phyloP scores from a whole-genome alignment of 768 basidiomycete genomes.

The Neoboletus subvelutipes region DNA sequence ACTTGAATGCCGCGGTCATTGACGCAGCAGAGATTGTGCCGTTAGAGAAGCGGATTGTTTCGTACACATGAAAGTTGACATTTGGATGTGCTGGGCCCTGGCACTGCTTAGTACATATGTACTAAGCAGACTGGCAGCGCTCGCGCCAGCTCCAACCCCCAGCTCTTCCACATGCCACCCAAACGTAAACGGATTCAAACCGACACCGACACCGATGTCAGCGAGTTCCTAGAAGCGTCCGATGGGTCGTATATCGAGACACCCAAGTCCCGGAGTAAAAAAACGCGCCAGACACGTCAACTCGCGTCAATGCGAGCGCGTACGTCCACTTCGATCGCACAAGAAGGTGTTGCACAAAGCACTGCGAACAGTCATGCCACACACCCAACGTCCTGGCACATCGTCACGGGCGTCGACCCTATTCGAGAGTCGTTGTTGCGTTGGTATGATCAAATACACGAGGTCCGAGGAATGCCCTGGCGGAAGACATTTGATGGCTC shows the following conservation, averaged over 20 bases:
- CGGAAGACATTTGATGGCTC: conserved; percentile 66
- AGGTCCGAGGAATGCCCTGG: conserved; percentile 88
- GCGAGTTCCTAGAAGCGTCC: conserved; percentile 13
- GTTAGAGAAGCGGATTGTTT: too few relatives aligned
- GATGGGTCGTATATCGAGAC: conserved; percentile 24
- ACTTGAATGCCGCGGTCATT: too few relatives aligned
- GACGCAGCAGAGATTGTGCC: too few relatives aligned
- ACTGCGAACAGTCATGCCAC: not conserved
- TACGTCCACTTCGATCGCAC: not conserved
- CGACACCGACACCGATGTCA: conserved; percentile 15
- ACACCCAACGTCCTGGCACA: conserved; percentile 52
- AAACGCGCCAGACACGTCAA: conserved; percentile 18
- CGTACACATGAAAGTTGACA: too few relatives aligned
- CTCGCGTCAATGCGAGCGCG: conserved; percentile 15
- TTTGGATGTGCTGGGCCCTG: too few relatives aligned
- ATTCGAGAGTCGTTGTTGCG: conserved; percentile 50
- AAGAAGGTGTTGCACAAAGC: not conserved
- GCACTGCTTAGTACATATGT: too few relatives aligned
- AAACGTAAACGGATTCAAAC: conserved; percentile 27
- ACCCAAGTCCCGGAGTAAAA: conserved; percentile 11
- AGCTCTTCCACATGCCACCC: conserved; percentile 23
- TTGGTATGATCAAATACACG: conserved; percentile 75
- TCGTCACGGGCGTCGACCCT: conserved; percentile 38
- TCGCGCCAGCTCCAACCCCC: not conserved
- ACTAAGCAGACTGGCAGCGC: too few relatives aligned